Evolutionary conservation across 2,329 filamentous ascomycete genomes (phyloP), one percentile per base, ranked within the genome.

Genomic region (Madurella fahalii): DNA sequence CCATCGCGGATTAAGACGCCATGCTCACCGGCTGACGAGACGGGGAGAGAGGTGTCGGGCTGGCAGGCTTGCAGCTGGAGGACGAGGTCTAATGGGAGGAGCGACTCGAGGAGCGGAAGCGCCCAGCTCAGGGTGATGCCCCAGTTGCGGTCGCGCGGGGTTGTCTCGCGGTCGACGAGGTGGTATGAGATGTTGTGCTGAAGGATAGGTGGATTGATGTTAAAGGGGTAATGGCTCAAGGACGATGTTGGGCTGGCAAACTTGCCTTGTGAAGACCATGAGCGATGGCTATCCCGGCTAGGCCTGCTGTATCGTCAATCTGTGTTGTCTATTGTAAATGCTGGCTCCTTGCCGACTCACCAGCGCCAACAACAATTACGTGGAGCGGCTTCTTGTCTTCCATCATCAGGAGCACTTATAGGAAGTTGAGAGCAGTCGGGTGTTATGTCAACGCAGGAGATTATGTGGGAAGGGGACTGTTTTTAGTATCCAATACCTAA

Each of bases 51-150:
- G 9, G 45, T 49, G 40, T 53, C 52, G 45, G 52, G 52, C 31
- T 53, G 52, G 40, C 52, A 53, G 40, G 17, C 15, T 39, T 48
- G 45, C 15, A 53, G 52, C 25, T 39, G 25, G 25, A 37, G 4
- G 30, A 40, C 30, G 11, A 53, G 40, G 5, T 42, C 44, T 9
- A 37, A 18, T 13, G 52, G 52, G 25, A 53, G 52, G n/a, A 53
- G 52, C 7, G 9, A 5, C 31, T 53, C 45, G n/a, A 53, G 46
- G 13, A 49, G 52, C 15, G 45, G 45, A 9, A 49, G 40, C 2
- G 45, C 52, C 52, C 52, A 53, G 40, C 45, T 49, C 2, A 53
- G 40, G 12, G 52, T 53, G 40, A 53, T 49, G 12, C 52, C 52
- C 52, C 52, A 53, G 45, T 49, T 49, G 40, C 52, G 52, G 31